These are phyloP conservation scores for Suhomyces wounanorum DNA, from an alignment of 1,139 yeast species.

Conservation along the genomic window DNA sequence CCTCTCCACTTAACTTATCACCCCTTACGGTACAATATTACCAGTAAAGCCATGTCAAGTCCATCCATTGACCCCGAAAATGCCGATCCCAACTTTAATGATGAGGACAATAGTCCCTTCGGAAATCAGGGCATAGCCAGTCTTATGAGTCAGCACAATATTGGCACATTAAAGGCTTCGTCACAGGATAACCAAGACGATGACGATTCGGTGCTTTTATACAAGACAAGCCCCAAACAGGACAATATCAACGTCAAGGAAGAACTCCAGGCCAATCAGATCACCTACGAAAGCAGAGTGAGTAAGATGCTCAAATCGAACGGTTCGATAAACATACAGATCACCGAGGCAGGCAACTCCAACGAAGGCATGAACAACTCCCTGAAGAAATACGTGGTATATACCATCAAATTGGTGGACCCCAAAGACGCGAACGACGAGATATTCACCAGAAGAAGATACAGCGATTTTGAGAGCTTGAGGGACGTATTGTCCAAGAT, in stretches of 20 bases:
- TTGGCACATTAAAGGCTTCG: constrained; percentile 6
- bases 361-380: constrained; percentile 66
- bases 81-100: constrained; percentile 21
- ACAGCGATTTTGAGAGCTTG: constrained; percentile 88
- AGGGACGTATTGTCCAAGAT: constrained; percentile 67
- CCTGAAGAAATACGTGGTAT: constrained; percentile 71
- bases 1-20: background rate
- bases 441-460: constrained; percentile 72
- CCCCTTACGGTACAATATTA: background rate
- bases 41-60: background rate
- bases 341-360: constrained; percentile 76
- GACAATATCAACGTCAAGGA: constrained; percentile 9
- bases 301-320: constrained; percentile 35
- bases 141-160: constrained; percentile 20
- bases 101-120: constrained; percentile 58
- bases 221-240: constrained; percentile 16
- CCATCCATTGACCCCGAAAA: constrained; percentile 4
- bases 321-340: constrained; percentile 47
- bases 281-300: constrained; percentile 43
- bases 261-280: constrained; percentile 31
- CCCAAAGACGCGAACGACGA: constrained; percentile 41
- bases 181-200: constrained; percentile 19
- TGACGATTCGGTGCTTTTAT: constrained; percentile 34
- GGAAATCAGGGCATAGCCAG: constrained; percentile 38
- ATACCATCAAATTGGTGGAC: constrained; percentile 63